Conservation (phyloP, 768 basidiomycete genomes). For the Butyriboletus loyo region DNA sequence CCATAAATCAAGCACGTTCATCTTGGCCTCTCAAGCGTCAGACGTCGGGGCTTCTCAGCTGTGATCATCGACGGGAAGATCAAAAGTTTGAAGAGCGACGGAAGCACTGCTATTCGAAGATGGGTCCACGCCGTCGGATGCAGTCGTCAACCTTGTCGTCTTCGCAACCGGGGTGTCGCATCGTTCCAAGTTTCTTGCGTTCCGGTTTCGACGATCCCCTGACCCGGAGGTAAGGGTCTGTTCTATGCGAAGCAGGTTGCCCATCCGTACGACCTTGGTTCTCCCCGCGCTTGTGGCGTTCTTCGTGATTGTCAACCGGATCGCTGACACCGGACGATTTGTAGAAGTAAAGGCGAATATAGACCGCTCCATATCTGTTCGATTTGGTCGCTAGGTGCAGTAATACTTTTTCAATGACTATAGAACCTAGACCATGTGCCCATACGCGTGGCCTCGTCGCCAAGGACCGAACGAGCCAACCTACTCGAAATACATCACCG, state of each 20-base stretch:
- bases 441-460: neutral
- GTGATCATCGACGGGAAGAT: slow-evolving; percentile 43
- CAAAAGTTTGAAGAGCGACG: slow-evolving; percentile 31
- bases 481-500: slow-evolving; percentile 15
- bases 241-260: neutral
- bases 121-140: slow-evolving; percentile 23
- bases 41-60: slow-evolving; percentile 39
- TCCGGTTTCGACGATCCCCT: neutral
- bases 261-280: neutral
- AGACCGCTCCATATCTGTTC: too few species aligned
- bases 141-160: too few species aligned
- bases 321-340: neutral
- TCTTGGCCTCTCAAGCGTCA: too few species aligned
- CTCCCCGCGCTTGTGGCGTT: neutral
- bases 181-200: neutral
- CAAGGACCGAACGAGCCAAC: neutral
- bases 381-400: too few species aligned
- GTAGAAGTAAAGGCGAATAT: neutral
- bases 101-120: slow-evolving; percentile 10
- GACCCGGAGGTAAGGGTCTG: too few species aligned
- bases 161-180: slow-evolving; percentile 1
- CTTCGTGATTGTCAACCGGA: neutral
- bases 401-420: too few species aligned
- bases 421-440: slow-evolving; percentile 1
- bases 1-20: neutral